These are phyloP conservation scores for Colletotrichum navitas DNA, from an alignment of 2,329 filamentous ascomycete genomes.

Conservation along the genomic window DNA sequence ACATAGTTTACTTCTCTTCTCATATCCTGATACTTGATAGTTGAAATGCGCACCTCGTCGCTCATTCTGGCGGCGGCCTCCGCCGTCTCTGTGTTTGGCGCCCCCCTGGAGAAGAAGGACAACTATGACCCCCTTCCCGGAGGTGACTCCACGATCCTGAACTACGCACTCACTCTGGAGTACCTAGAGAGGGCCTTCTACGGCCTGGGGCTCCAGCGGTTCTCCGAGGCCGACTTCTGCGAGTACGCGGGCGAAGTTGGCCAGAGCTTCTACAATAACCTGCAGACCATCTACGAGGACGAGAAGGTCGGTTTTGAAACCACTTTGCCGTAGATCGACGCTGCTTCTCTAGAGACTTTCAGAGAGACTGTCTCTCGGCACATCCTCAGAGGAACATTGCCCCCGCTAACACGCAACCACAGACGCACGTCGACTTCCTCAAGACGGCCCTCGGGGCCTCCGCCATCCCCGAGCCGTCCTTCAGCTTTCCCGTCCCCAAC, in stretches of 20 bases:
- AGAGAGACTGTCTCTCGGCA: background rate
- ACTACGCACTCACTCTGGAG: conserved; percentile 64
- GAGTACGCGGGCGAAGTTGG: conserved; percentile 60
- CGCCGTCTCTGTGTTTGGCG: conserved; percentile 24
- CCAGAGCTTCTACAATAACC: conserved; percentile 66
- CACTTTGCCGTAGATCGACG: background rate
- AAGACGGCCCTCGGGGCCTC: conserved; percentile 60
- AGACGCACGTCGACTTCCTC: conserved; percentile 69
- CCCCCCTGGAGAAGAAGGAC: conserved; percentile 37
- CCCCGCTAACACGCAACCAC: background rate
- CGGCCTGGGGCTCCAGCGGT: conserved; percentile 68
- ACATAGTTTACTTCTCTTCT: background rate
- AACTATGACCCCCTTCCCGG: conserved; percentile 44
- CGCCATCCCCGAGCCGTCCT: conserved; percentile 56
- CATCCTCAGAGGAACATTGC: background rate
- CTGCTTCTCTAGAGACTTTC: background rate
- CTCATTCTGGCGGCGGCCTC: conserved; percentile 32
- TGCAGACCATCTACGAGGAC: conserved; percentile 68
- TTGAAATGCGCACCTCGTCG: conserved; percentile 34
- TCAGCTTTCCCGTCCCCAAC: conserved; percentile 68
- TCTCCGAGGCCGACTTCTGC: conserved; percentile 64
- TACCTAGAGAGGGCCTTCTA: conserved; percentile 75
- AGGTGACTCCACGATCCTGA: conserved; percentile 52
- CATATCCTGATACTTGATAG: background rate
- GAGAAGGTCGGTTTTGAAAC: conserved; percentile 53